Percentiles rank a stretch among this genome's conserved stretches.
Conservation (phyloP, 2,329 filamentous ascomycete species). For the Colletotrichum chrysophilum region DNA sequence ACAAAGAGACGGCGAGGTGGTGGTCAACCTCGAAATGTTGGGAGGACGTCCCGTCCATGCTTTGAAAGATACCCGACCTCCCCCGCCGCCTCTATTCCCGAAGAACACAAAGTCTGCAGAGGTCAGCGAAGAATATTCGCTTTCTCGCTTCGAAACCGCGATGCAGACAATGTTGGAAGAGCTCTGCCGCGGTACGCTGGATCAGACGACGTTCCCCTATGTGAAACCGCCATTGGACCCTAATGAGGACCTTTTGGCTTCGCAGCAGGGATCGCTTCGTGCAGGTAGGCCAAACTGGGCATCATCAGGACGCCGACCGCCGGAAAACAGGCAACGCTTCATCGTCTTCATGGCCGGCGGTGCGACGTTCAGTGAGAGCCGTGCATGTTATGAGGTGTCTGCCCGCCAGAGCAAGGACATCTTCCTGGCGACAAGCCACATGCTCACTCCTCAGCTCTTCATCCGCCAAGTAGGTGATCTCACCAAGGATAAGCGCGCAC, state of each 20-base stretch:
- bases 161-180: slow-evolving; percentile 85
- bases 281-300: slow-evolving; percentile 97
- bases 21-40: slow-evolving; percentile 81
- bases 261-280: slow-evolving; percentile 77
- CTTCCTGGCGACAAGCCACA: slow-evolving; percentile 89
- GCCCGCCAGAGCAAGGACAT: slow-evolving; percentile 77
- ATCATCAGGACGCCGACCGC: slow-evolving; percentile 73
- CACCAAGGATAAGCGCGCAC: slow-evolving; percentile 72
- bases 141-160: slow-evolving; percentile 86
- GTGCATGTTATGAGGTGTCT: slow-evolving; percentile 87
- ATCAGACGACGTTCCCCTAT: slow-evolving; percentile 72
- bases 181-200: slow-evolving; percentile 69
- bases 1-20: slow-evolving; percentile 71
- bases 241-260: slow-evolving; percentile 61
- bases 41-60: slow-evolving; percentile 70
- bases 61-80: slow-evolving; percentile 78
- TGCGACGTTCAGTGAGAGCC: slow-evolving; percentile 89
- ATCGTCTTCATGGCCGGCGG: slow-evolving; percentile 96
- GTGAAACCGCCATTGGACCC: slow-evolving; percentile 72
- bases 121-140: slow-evolving; percentile 75
- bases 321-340: slow-evolving; percentile 85
- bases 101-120: slow-evolving; percentile 62
- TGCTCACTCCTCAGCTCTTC: slow-evolving; percentile 86
- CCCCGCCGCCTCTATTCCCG: slow-evolving; percentile 73
- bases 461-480: slow-evolving; percentile 84